These are phyloP conservation scores for Trypanosoma brucei DNA, from an alignment of 208 protist genomes.

Conservation along the genomic window DNA sequence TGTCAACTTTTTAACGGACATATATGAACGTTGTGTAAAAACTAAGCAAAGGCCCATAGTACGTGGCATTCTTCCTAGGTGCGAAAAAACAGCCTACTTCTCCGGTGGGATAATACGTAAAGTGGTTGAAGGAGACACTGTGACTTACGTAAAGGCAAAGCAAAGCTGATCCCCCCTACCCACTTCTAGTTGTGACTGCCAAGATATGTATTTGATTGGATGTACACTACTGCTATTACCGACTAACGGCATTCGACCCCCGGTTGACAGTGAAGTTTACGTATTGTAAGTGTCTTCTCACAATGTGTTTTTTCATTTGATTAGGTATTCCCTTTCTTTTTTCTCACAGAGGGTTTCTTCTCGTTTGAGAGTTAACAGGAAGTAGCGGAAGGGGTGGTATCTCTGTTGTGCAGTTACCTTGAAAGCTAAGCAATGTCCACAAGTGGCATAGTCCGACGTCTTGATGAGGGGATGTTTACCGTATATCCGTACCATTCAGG, in stretches of 20 bases:
- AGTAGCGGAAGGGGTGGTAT: too few relatives aligned
- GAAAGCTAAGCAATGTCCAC: background rate
- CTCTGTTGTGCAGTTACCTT: too few relatives aligned
- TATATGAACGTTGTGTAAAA: constrained; percentile 20
- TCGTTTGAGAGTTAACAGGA: background rate
- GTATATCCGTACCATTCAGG: constrained; percentile 15
- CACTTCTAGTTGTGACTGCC: background rate
- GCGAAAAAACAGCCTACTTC: constrained; percentile 21
- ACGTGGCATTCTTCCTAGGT: constrained; percentile 7
- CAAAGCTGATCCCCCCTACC: background rate
- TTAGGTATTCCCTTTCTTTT: too few relatives aligned
- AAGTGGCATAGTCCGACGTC: background rate
- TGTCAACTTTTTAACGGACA: constrained; percentile 31
- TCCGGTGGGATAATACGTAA: constrained; percentile 31
- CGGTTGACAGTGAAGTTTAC: too few relatives aligned
- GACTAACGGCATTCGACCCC: too few relatives aligned
- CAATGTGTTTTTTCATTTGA: too few relatives aligned
- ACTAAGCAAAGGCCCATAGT: background rate
- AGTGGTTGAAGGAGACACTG: constrained; percentile 11
- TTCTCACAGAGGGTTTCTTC: too few relatives aligned
- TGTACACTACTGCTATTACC: too few relatives aligned
- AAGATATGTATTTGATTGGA: background rate
- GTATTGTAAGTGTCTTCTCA: too few relatives aligned
- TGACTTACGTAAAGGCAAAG: constrained; percentile 16
- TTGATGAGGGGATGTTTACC: background rate